Evolutionary conservation across 805 yeast genomes (phyloP).

Genomic region (Starmera caribaea): DNA sequence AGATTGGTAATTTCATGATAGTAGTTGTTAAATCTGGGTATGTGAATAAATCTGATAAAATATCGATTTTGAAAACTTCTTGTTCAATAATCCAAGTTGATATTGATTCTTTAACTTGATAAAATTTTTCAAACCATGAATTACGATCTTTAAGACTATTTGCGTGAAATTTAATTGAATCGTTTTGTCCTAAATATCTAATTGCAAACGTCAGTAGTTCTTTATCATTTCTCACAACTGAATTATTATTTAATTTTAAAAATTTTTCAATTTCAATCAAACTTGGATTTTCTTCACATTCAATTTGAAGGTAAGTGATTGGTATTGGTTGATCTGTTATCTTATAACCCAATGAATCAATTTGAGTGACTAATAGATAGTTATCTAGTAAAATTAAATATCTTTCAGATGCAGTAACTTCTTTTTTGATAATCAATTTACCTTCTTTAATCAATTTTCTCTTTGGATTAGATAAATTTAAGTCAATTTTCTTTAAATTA

Average conservation of each 20-base stretch:
- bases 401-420: slow-evolving; percentile 44
- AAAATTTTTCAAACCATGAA: slow-evolving; percentile 46
- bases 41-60: slow-evolving; percentile 53
- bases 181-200: slow-evolving; percentile 47
- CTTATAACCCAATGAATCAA: slow-evolving; percentile 23
- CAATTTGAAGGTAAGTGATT: slow-evolving; percentile 45
- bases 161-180: slow-evolving; percentile 42
- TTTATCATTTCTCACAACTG: slow-evolving; percentile 2
- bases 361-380: slow-evolving; percentile 56
- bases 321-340: slow-evolving; percentile 54
- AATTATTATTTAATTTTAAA: slow-evolving; percentile 1
- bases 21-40: slow-evolving; percentile 44
- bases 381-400: slow-evolving; percentile 59
- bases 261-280: slow-evolving; percentile 21
- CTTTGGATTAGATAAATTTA: slow-evolving; percentile 42
- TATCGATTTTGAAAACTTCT: slow-evolving; percentile 45
- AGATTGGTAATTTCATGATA: slow-evolving; percentile 43
- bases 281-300: slow-evolving; percentile 10
- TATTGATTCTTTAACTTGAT: slow-evolving; percentile 34
- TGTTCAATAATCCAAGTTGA: slow-evolving; percentile 27
- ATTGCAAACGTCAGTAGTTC: slow-evolving; percentile 34
- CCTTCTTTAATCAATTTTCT: slow-evolving; percentile 54
- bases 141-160: slow-evolving; percentile 39
- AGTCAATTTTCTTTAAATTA: slow-evolving; percentile 32
- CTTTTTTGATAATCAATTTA: slow-evolving; percentile 50